Conservation (phyloP, 2,329 filamentous ascomycete genomes). For the Rosellinia necatrix region DNA sequence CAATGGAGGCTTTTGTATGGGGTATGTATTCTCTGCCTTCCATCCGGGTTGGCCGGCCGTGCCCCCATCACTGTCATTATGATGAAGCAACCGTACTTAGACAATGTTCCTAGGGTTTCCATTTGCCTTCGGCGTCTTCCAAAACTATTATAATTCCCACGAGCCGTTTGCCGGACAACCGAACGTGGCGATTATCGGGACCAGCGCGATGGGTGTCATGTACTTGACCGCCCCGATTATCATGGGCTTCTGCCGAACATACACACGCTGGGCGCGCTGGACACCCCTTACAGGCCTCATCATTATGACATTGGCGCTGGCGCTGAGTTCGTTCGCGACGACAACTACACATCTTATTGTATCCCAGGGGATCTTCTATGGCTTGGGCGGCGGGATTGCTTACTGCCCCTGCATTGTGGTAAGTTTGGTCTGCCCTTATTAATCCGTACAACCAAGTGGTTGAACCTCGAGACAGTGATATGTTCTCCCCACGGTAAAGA, state of each 20-base stretch:
- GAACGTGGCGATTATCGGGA: constrained; percentile 67
- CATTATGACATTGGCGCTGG: constrained; percentile 57
- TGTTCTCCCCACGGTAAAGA: background rate
- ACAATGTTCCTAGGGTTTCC: constrained; percentile 60
- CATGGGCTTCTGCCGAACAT: constrained; percentile 52
- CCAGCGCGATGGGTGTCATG: constrained; percentile 64
- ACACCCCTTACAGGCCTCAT: constrained; percentile 52
- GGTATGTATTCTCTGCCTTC: constrained; percentile 41
- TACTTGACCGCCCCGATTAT: constrained; percentile 58
- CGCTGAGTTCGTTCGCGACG: constrained; percentile 56
- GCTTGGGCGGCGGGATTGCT: constrained; percentile 58
- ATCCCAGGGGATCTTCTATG: constrained; percentile 66
- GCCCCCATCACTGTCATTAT: background rate
- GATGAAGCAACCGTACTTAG: background rate
- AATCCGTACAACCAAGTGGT: background rate
- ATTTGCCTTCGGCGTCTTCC: constrained; percentile 72
- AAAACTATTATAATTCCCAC: constrained; percentile 68
- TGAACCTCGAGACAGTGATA: background rate
- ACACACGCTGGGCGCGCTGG: constrained; percentile 47
- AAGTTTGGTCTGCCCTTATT: background rate
- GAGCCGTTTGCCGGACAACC: constrained; percentile 59
- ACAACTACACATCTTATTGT: constrained; percentile 59
- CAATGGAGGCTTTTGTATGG: constrained; percentile 60
- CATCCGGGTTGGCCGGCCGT: background rate
- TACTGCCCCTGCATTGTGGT: constrained; percentile 54